phyloP scores from a whole-genome alignment of 768 basidiomycete species.

The Neoboletus brunneissimus region DNA sequence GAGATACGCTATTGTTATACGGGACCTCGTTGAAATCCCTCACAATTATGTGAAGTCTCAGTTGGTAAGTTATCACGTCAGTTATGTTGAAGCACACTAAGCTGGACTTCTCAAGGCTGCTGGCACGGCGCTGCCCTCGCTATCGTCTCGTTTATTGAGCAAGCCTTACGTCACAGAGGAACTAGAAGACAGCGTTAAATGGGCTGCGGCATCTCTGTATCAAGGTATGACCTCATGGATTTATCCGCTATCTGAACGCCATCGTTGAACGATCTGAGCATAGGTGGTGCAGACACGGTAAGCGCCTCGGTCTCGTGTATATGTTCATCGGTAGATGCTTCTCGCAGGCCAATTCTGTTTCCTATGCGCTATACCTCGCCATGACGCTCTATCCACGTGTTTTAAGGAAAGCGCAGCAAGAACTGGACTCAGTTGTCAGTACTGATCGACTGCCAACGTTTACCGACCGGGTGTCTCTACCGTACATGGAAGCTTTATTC shows the following conservation, averaged over 20 bases:
- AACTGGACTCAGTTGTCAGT: background rate
- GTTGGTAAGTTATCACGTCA: background rate
- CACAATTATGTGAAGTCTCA: background rate
- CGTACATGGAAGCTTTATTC: background rate
- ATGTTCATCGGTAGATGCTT: background rate
- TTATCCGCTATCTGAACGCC: background rate
- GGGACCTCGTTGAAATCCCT: background rate
- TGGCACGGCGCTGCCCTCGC: background rate
- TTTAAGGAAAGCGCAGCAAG: background rate
- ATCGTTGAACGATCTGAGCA: background rate
- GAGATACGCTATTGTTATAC: background rate
- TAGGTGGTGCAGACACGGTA: background rate
- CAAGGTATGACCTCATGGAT: background rate
- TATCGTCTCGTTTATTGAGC: background rate
- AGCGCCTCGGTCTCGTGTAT: background rate
- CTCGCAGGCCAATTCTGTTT: background rate
- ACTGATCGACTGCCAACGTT: background rate
- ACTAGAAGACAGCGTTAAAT: background rate
- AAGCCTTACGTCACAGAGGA: background rate
- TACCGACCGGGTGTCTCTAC: background rate
- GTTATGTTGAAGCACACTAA: background rate
- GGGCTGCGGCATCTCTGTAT: background rate
- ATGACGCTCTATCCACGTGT: background rate
- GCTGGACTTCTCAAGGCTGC: background rate
- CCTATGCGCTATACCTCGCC: background rate